phyloP scores from a whole-genome alignment of 306 rosid genomes.

The Cyclanthera cordifolia region DNA sequence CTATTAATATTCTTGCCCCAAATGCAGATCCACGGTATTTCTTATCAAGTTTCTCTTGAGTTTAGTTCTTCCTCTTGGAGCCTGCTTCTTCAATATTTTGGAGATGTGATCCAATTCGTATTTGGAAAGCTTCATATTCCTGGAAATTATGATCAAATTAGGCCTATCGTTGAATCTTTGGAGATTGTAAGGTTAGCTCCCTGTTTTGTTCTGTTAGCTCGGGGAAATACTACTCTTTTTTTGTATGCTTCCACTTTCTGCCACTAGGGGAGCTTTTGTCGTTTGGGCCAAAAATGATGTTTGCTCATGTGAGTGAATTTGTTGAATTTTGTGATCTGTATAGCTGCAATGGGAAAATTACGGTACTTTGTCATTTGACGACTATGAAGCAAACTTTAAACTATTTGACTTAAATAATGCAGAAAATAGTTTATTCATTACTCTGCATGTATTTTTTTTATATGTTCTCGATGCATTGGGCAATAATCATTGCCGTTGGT shows the following conservation, averaged over 20 bases:
- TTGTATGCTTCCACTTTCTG: constrained; percentile 7
- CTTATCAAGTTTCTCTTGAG: constrained; percentile 38
- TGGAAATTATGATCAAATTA: constrained; percentile 18
- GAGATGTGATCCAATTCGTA: constrained; percentile 36
- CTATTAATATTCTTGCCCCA: background rate
- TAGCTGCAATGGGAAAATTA: background rate
- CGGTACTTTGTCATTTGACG: background rate
- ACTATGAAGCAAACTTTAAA: background rate
- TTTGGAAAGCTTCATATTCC: constrained; percentile 19
- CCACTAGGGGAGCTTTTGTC: background rate
- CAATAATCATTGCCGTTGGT: background rate
- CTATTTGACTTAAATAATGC: background rate
- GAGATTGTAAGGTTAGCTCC: constrained; percentile 48
- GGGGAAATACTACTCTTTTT: background rate
- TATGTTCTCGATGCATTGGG: background rate
- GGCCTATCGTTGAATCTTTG: constrained; percentile 41
- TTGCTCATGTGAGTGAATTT: background rate
- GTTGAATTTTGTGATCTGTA: constrained; percentile 2
- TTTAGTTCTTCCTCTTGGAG: constrained; percentile 45
- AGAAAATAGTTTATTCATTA: background rate
- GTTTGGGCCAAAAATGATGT: background rate
- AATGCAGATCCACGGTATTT: constrained; percentile 49
- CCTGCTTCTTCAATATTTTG: constrained; percentile 31
- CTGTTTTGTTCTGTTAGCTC: background rate
- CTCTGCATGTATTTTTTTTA: background rate